Evolutionary conservation across 2,329 filamentous ascomycete genomes (phyloP).

Genomic region (Penicillium sclerotiorum): DNA sequence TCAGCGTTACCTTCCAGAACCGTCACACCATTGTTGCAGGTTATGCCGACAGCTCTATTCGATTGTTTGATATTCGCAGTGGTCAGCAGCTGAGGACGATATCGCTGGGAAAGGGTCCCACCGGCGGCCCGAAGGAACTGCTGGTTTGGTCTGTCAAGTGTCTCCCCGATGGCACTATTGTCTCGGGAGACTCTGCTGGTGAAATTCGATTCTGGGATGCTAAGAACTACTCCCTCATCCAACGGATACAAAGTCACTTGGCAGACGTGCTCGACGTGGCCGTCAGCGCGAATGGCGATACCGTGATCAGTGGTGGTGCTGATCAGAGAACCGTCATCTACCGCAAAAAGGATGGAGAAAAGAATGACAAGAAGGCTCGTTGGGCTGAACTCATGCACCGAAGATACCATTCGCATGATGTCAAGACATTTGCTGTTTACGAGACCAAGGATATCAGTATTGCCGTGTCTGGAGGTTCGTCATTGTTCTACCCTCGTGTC

Average conservation of each 20-base stretch:
- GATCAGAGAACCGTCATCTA: conserved; percentile 86
- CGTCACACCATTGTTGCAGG: conserved; percentile 81
- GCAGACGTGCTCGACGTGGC: conserved; percentile 91
- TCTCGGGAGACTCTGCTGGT: conserved; percentile 92
- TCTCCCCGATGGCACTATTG: conserved; percentile 82
- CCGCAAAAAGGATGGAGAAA: conserved; percentile 58
- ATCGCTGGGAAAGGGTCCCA: conserved; percentile 77
- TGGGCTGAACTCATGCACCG: conserved; percentile 89
- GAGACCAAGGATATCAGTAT: conserved; percentile 83
- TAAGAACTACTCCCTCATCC: conserved; percentile 83
- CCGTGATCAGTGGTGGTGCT: conserved; percentile 87
- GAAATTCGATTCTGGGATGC: conserved; percentile 94
- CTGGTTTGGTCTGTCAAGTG: conserved; percentile 94
- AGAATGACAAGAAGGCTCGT: conserved; percentile 59
- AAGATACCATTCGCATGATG: conserved; percentile 88
- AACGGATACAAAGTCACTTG: conserved; percentile 82
- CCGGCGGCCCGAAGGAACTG: conserved; percentile 77
- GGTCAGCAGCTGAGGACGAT: conserved; percentile 77
- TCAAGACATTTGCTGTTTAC: conserved; percentile 90
- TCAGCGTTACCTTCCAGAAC: conserved; percentile 89
- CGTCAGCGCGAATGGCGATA: conserved; percentile 74
- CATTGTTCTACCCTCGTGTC: conserved; percentile 1
- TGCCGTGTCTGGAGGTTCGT: conserved; percentile 83
- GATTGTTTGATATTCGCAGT: conserved; percentile 82
- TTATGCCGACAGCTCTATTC: conserved; percentile 95